Evolutionary conservation across 306 rosid genomes (phyloP).

Genomic region (Lotus japonicus): DNA sequence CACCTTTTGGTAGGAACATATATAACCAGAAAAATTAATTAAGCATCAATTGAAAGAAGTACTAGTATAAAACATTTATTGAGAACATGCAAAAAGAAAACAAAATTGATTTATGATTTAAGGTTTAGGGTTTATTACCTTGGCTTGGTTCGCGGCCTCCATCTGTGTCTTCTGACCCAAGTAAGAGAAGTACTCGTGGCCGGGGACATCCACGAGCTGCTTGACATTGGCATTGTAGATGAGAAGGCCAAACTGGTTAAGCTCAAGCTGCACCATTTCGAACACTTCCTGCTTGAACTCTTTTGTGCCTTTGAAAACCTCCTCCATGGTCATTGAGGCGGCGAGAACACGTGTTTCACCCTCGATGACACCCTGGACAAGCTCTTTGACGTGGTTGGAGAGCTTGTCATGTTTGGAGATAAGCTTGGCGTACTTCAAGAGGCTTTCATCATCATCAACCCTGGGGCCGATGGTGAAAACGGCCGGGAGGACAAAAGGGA

Average conservation of each 20-base stretch:
- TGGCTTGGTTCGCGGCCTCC: constrained; percentile 59
- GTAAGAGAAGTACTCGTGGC: constrained; percentile 64
- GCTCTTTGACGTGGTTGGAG: constrained; percentile 47
- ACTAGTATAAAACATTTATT: too few species aligned
- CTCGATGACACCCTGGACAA: constrained; percentile 54
- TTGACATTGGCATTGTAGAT: constrained; percentile 67
- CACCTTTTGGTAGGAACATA: neutral
- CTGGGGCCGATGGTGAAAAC: constrained; percentile 67
- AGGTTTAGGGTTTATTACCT: neutral
- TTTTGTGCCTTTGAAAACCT: constrained; percentile 32
- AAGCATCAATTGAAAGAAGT: too few species aligned
- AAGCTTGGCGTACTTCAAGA: constrained; percentile 48
- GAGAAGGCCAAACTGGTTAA: constrained; percentile 52
- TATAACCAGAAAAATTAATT: too few species aligned
- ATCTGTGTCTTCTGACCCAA: constrained; percentile 66
- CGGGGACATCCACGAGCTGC: constrained; percentile 48
- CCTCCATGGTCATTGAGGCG: constrained; percentile 67
- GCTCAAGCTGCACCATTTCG: constrained; percentile 34
- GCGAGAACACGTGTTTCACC: constrained; percentile 70
- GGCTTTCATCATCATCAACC: constrained; percentile 24
- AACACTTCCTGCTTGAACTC: constrained; percentile 51
- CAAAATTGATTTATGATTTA: too few species aligned
- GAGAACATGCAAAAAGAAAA: too few species aligned
- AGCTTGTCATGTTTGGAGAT: constrained; percentile 26
- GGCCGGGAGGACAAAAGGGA: constrained; percentile 55